Base-by-base conservation (phyloP, 148 eudicot genomes). In the Pouteria glomerata region DNA sequence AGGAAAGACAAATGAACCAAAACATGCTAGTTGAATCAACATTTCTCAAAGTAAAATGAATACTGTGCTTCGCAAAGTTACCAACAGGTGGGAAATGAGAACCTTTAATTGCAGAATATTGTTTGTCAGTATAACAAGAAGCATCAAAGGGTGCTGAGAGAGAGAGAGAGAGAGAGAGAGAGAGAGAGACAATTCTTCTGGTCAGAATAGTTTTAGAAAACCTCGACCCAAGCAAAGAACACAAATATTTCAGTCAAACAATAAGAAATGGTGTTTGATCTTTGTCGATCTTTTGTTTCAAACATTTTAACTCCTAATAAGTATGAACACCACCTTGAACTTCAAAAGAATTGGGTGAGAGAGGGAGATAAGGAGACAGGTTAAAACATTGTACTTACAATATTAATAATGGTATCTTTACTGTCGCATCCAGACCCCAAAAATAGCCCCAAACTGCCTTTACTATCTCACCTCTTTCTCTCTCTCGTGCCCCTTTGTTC, bases 381-480 rank as follows among this genome's bases (percentile, higher is more conserved):
- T 73, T 44, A 71, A 58, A 45, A 57, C 21, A 48, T 47, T 53
- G 66, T 65, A 90, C 98, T 90, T 85, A 93, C 98, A 93, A 87
- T 85, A 88, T 80, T 65, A 90, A 72, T 71, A 90, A 71, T 41
- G 98, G 96, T 69, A 90, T 71, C 73, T 82, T 87, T 71, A 93
- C 56, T 74, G 96, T 68, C 62, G 90, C 87, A 90, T 90, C 90
- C 84, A 93, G 76, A 73, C 89, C 82, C 83, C 84, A 44, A 83
- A 93, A 82, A 80, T 79, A 85, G 79, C 82, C 58, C 82, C 84
- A 80, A 59, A 77, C 89, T 42, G 81, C 82, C 83, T 82, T 90
- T 69, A 84, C 59, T 73, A 82, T 63, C 68, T 77, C 77, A 63
- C 74, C 72, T 81, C 85, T 82, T 81, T 81, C 84, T 76, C 73